Conservation (phyloP, 2,329 filamentous ascomycete genomes). For the Trichothecium sympodiale region DNA sequence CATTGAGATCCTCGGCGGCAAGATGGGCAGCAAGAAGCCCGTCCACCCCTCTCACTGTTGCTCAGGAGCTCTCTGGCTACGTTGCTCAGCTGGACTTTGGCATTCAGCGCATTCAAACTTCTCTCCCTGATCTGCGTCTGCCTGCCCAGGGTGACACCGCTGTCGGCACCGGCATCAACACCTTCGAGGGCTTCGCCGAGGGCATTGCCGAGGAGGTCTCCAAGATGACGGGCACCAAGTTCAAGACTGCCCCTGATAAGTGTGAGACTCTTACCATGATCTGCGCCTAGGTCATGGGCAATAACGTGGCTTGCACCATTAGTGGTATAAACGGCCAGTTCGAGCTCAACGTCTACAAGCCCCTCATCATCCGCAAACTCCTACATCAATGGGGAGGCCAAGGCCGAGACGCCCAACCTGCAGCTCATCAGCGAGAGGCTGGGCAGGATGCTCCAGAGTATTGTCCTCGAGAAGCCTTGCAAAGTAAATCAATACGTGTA, state of each 20-base stretch:
- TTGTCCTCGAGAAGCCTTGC: no score
- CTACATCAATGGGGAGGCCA: no score
- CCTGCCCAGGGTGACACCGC: slow-evolving; percentile 94
- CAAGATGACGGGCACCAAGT: slow-evolving; percentile 86
- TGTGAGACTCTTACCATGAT: slow-evolving; percentile 97
- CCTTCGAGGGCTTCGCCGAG: slow-evolving; percentile 90
- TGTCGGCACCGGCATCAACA: slow-evolving; percentile 96
- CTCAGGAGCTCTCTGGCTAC: slow-evolving; percentile 96
- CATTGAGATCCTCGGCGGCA: slow-evolving; percentile 91
- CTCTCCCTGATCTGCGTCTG: slow-evolving; percentile 72
- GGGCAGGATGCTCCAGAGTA: no score
- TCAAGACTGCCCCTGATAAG: slow-evolving; percentile 97
- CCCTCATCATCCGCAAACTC: slow-evolving; percentile 87
- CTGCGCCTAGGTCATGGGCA: slow-evolving; percentile 95
- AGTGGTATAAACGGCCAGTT: slow-evolving; percentile 97
- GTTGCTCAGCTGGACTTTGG: slow-evolving; percentile 88
- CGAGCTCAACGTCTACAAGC: slow-evolving; percentile 98
- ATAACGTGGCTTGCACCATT: slow-evolving; percentile 86
- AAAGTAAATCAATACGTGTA: no score
- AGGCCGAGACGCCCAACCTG: no score
- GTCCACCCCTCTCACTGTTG: slow-evolving; percentile 89
- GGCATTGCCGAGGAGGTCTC: slow-evolving; percentile 81
- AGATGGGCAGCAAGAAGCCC: slow-evolving; percentile 93
- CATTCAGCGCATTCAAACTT: slow-evolving; percentile 74
- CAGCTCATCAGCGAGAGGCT: no score